These are phyloP conservation scores for Chytriomyces hyalinus DNA, from an alignment of 192 early-diverging fungal genomes.

Conservation along the genomic window DNA sequence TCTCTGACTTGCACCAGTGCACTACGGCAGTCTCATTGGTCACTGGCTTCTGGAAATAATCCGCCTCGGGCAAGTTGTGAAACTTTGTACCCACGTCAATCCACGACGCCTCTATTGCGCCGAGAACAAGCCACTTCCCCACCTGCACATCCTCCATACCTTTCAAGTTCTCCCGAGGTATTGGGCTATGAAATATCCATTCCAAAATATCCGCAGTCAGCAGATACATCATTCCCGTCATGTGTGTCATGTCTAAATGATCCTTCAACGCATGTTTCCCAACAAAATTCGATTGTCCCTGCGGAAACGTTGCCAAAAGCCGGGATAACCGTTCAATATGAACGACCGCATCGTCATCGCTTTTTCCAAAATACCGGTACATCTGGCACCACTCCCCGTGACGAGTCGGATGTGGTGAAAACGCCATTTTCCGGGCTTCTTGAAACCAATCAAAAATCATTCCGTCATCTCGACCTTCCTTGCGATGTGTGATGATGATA, in stretches of 20 bases:
- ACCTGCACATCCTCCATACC: constrained; percentile 14
- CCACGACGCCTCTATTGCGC: neutral
- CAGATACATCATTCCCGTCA: constrained; percentile 13
- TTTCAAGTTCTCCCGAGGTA: neutral
- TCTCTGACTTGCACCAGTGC: constrained; percentile 3
- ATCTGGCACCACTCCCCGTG: neutral
- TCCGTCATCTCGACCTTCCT: constrained; percentile 22
- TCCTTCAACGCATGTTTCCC: neutral
- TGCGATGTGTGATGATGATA: constrained; percentile 1
- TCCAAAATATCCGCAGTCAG: constrained; percentile 2
- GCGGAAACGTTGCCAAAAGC: neutral
- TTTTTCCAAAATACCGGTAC: neutral
- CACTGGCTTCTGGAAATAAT: neutral
- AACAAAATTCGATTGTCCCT: constrained; percentile 2
- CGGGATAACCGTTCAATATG: neutral
- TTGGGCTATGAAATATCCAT: neutral
- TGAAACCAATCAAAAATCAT: constrained; percentile 21
- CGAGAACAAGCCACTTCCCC: constrained; percentile 10
- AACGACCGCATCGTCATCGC: neutral
- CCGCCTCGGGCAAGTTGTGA: constrained; percentile 1
- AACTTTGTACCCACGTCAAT: neutral
- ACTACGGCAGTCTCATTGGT: neutral
- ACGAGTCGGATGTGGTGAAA: neutral
- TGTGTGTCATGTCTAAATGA: neutral
- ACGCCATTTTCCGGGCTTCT: neutral